Conservation (phyloP, 2,329 filamentous ascomycete genomes). For the Beauveria sp. region DNA sequence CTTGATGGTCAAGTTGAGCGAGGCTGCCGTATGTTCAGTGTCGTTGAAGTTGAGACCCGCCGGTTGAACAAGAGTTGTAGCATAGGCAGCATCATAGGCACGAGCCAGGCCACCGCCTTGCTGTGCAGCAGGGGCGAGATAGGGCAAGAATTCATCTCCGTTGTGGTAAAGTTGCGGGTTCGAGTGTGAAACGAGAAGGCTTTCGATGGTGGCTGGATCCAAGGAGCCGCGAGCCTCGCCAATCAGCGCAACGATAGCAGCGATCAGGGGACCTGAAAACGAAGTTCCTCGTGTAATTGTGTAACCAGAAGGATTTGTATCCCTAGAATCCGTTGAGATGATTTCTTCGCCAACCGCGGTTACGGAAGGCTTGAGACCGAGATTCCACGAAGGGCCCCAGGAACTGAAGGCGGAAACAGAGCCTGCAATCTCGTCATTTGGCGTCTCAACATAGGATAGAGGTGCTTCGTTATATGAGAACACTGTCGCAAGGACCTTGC, state of each 20-base stretch:
- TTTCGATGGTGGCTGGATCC: slow-evolving; percentile 35
- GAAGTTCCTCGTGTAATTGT: slow-evolving; percentile 30
- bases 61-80: not conserved
- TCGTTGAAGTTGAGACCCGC: slow-evolving; percentile 39
- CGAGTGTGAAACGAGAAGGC: slow-evolving; percentile 34
- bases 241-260: slow-evolving; percentile 30
- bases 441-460: not conserved
- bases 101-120: slow-evolving; percentile 12
- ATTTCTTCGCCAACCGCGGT: slow-evolving; percentile 33
- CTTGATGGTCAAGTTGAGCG: slow-evolving; percentile 39
- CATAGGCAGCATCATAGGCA: slow-evolving; percentile 7
- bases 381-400: slow-evolving; percentile 35
- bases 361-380: slow-evolving; percentile 32
- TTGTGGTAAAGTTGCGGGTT: slow-evolving; percentile 32
- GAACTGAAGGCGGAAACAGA: slow-evolving; percentile 26
- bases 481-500: slow-evolving; percentile 13
- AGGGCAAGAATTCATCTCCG: slow-evolving; percentile 15
- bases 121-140: slow-evolving; percentile 5
- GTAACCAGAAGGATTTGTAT: slow-evolving; percentile 22
- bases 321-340: slow-evolving; percentile 34
- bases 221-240: slow-evolving; percentile 35
- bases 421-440: slow-evolving; percentile 21
- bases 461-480: not conserved
- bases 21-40: slow-evolving; percentile 39
- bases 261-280: slow-evolving; percentile 37